Evolutionary conservation across 306 rosid species (phyloP), one percentile per base, ranked within the genome.

Genomic region (Vigna nakashimae): DNA sequence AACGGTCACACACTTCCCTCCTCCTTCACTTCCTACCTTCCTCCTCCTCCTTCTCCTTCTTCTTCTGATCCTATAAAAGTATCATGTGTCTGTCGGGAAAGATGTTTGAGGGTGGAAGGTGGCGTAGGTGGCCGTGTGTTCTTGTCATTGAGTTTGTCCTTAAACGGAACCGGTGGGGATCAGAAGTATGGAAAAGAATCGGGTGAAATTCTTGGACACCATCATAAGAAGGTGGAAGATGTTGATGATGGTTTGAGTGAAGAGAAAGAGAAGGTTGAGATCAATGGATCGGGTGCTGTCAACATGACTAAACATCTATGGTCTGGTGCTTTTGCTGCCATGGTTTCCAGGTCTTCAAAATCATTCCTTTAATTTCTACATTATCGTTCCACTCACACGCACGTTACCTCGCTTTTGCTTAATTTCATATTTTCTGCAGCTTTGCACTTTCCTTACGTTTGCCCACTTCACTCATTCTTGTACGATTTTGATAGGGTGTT

Each of bases 301-400:
- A 92, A 92, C 79, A 87, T 87, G 85, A 88, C 92, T 63, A 95
- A 87, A 79, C 97, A 92, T 84, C 89, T 95, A 3, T 95, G 97
- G 97, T 77, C 99, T 65, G 99, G 98, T 65, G 98, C 97, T 51
- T 78, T 90, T 3, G 92, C 98, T 5, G 98, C 99, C 84, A 92
- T 96, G 99, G 94, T 96, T 82, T 92, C 99, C 55, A 92, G 98
- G 99, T 94, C 63, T 65, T 76, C 11, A 5, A 45, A 45, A 11
- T 45, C 15, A 4, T 55, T 22, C 62, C 32, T 55, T 55, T 55
- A 3, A 18, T 55, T 70, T 76, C 42, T 48, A 22, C n/a, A 1
- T 46, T 1, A 2, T 12, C 4, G 7, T 52, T 4, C 5, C 18
- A 17, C 56, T 30, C 11, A 8, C 57, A 3, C 52, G 2, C 63